phyloP scores from a whole-genome alignment of 805 yeast species.

The Myxozyma neotropica region DNA sequence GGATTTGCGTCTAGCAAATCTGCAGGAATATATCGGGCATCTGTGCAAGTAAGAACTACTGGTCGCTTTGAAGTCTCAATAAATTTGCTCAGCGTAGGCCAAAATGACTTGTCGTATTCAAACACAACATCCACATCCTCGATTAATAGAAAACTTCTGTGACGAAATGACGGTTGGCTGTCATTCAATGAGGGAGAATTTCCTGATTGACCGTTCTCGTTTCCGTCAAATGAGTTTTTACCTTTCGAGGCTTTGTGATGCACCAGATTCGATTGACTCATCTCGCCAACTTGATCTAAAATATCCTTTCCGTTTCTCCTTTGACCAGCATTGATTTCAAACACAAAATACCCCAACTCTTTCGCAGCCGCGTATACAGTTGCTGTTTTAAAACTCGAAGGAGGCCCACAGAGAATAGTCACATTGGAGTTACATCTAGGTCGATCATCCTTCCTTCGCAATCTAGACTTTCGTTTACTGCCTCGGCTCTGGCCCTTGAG shows the following conservation, averaged over 20 bases:
- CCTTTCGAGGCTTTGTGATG: slow-evolving; percentile 42
- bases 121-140: slow-evolving; percentile 86
- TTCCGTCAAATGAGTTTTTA: neutral
- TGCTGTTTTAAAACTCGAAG: slow-evolving; percentile 79
- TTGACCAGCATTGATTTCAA: slow-evolving; percentile 79
- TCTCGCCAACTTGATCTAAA: slow-evolving; percentile 64
- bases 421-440: slow-evolving; percentile 40
- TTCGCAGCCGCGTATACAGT: slow-evolving; percentile 68
- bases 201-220: neutral
- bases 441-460: slow-evolving; percentile 1
- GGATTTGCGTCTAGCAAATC: slow-evolving; percentile 50
- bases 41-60: slow-evolving; percentile 65
- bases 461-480: slow-evolving; percentile 1
- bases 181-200: slow-evolving; percentile 2
- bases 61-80: slow-evolving; percentile 68
- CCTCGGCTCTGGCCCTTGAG: neutral
- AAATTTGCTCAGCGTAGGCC: slow-evolving; percentile 69
- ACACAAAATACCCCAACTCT: slow-evolving; percentile 67
- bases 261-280: slow-evolving; percentile 81
- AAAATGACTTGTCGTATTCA: slow-evolving; percentile 76
- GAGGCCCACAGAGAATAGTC: slow-evolving; percentile 66
- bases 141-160: slow-evolving; percentile 69
- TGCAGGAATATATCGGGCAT: slow-evolving; percentile 52
- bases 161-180: slow-evolving; percentile 27
- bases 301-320: slow-evolving; percentile 74